Evolutionary conservation across 768 basidiomycete species (phyloP).

Genomic region (Termitomyces sp.): DNA sequence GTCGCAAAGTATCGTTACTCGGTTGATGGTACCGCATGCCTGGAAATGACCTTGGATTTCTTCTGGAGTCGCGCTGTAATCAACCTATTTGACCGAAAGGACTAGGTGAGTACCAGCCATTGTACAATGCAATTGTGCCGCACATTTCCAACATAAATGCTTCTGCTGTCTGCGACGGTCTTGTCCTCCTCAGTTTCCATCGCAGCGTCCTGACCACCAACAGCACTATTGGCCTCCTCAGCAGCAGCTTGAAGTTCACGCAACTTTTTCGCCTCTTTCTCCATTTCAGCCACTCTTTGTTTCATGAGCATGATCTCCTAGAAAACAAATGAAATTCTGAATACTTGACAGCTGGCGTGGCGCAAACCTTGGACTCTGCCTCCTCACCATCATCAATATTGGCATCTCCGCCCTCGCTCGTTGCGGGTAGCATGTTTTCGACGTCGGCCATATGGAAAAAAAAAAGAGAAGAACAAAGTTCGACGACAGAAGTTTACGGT

Average conservation of each 20-base stretch:
- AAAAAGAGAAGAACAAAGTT: slow-evolving; percentile 3
- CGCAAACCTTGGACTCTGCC: slow-evolving; percentile 52
- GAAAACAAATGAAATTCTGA: slow-evolving; percentile 16
- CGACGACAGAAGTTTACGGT: slow-evolving; percentile 7
- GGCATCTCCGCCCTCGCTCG: slow-evolving; percentile 29
- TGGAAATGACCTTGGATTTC: slow-evolving; percentile 98
- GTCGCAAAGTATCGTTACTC: slow-evolving; percentile 98
- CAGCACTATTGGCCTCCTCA: slow-evolving; percentile 47
- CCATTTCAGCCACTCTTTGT: slow-evolving; percentile 90
- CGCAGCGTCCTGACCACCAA: slow-evolving; percentile 40
- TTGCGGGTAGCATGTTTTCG: slow-evolving; percentile 37
- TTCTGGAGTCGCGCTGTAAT: slow-evolving; percentile 95
- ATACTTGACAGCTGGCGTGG: slow-evolving; percentile 3
- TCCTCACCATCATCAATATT: slow-evolving; percentile 58
- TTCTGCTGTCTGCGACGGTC: slow-evolving; percentile 73
- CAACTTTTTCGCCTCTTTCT: slow-evolving; percentile 82
- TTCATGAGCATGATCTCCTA: slow-evolving; percentile 91
- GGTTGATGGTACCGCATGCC: slow-evolving; percentile 96
- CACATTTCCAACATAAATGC: slow-evolving; percentile 96
- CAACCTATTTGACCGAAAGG: slow-evolving; percentile 58
- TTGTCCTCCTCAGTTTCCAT: slow-evolving; percentile 87
- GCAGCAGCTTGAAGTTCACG: slow-evolving; percentile 82
- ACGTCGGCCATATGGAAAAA: slow-evolving; percentile 42
- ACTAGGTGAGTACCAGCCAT: slow-evolving; percentile 1
- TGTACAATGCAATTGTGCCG: slow-evolving; percentile 23